Percentiles rank a stretch among this genome's conserved stretches.
Evolutionary conservation across 192 early-diverging fungal species (phyloP).

Genomic region (Chytriomyces sp.): DNA sequence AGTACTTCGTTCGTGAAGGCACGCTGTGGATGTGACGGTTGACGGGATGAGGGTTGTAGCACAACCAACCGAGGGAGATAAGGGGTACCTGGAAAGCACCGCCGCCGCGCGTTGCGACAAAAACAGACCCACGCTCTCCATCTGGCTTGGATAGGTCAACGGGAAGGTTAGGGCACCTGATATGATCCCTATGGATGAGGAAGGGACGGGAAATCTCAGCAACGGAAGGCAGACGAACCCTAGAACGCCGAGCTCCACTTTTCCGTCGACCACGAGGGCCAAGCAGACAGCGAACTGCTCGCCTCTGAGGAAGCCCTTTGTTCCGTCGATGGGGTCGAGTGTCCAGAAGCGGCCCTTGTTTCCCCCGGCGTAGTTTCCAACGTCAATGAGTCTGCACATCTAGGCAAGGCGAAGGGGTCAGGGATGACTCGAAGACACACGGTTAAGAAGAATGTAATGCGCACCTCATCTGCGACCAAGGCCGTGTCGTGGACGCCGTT

Average conservation of each 20-base stretch:
- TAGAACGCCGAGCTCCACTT: conserved; percentile 86
- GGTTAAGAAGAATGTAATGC: no score
- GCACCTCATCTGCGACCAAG: conserved; percentile 71
- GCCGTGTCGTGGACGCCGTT: conserved; percentile 64
- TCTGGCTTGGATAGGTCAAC: conserved; percentile 60
- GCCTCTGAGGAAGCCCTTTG: conserved; percentile 96
- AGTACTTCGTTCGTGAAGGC: conserved; percentile 55
- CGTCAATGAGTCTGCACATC: conserved; percentile 87
- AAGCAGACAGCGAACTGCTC: conserved; percentile 98
- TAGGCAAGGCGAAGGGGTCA: conserved; percentile 28
- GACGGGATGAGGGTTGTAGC: no score
- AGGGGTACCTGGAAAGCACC: conserved; percentile 88
- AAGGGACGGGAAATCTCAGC: no score
- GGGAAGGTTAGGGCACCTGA: conserved; percentile 61
- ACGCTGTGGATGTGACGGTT: no score
- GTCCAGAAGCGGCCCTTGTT: conserved; percentile 72
- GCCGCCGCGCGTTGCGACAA: conserved; percentile 82
- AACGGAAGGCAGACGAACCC: conserved; percentile 43
- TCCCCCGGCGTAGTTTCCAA: conserved; percentile 82
- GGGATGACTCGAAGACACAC: neutral
- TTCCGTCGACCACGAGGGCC: conserved; percentile 85
- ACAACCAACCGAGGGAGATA: no score
- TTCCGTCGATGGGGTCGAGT: conserved; percentile 82
- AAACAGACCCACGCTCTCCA: conserved; percentile 76
- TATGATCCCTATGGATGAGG: no score